Percentiles rank a stretch among this genome's conserved stretches.
phyloP scores from a whole-genome alignment of 257 asterid species.

The Solanum virginianum region DNA sequence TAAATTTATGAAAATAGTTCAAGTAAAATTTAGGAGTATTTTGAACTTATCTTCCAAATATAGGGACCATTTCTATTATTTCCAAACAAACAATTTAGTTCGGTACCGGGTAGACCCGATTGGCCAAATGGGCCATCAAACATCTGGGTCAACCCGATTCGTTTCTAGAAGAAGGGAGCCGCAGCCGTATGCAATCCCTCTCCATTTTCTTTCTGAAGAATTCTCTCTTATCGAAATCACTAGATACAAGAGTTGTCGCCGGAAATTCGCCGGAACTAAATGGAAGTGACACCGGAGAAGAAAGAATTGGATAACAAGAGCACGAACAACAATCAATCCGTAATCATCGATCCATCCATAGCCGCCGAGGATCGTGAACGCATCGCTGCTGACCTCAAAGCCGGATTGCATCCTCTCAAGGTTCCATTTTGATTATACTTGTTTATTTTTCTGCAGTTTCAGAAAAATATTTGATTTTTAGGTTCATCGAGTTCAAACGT shows the following conservation, averaged over 20 bases:
- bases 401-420: slow-evolving; percentile 90
- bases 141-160: neutral
- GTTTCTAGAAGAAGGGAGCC: neutral
- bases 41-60: too few species aligned
- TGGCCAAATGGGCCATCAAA: neutral
- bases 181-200: neutral
- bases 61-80: too few species aligned
- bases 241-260: neutral
- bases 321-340: neutral
- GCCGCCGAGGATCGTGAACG: neutral
- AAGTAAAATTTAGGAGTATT: too few species aligned
- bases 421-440: slow-evolving; percentile 11
- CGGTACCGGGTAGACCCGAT: neutral
- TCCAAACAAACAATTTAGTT: neutral
- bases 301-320: neutral
- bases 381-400: slow-evolving; percentile 30
- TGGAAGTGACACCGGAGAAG: neutral
- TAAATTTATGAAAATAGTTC: too few species aligned
- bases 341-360: neutral
- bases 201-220: neutral
- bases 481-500: neutral
- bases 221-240: neutral
- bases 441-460: neutral
- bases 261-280: neutral
- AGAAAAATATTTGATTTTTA: neutral